Evolutionary conservation across 139 green algal species (phyloP), one percentile per base, ranked within the genome.

Genomic region (Nannochloris sp.): DNA sequence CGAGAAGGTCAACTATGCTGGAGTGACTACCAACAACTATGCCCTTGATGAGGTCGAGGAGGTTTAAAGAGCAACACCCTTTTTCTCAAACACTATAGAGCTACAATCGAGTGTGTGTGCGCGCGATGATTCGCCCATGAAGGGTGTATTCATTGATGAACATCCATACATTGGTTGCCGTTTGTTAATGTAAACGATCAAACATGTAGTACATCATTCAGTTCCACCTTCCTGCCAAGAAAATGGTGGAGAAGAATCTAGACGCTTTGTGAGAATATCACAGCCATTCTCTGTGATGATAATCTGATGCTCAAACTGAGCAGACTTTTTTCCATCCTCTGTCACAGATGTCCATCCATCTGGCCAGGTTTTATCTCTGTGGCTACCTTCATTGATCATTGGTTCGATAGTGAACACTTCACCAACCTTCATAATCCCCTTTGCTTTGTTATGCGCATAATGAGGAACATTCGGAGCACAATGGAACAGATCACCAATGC

Each of bases 21-120:
- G 93, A 61, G 88, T 97, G 31, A 79, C 73, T 59, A 97, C 92
- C 49, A 98, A 97, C 91, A 98, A 97, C 92, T 98, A 94, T 57
- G 84, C 80, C 19, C 70, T 97, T 10, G 85, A 96, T 27, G 92
- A 98, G 83, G 84, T 98, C 4, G 60, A 80, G 55, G 61, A 85
- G 60, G 57, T 78, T 37, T 48, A 66, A 44, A 24, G 37, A 44
- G 37, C 14, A 44, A 21, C 24, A 36, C 15, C 50, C 23, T 21
- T 53, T 53, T 19, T 53, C n/a, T 53, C n/a, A 25, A 19, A 19
- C n/a, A 21, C n/a, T 21, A 25, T 53, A 21, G 46, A 25, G n/a
- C 46, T 25, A 53, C 18, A 53, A 40, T 40, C 34, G 34, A 40
- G 34, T 40, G 34, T 40, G 34, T 40, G 34, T 40, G 34, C 34